A percentile compares a stretch with the other conserved stretches of the same genome.
Evolutionary conservation across 495 filamentous ascomycete species (phyloP).

Genomic region (Aspergillus heteromorphus): DNA sequence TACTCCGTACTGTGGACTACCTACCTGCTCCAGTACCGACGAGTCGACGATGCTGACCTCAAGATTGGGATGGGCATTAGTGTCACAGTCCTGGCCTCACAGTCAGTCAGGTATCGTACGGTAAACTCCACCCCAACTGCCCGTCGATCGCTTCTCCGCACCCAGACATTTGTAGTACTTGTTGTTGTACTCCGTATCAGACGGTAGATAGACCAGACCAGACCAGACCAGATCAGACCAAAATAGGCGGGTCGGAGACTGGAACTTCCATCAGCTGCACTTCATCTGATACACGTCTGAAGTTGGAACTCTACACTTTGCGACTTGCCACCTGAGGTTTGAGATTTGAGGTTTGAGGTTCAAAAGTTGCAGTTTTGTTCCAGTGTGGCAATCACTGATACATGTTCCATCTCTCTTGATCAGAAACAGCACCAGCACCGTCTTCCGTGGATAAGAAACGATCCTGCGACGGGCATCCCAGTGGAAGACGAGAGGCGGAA

Average conservation of each 20-base stretch:
- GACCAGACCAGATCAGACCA: not conserved
- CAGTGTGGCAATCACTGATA: not conserved
- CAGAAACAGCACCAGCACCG: not conserved
- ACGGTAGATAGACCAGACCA: too few relatives aligned
- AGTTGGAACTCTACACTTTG: too few relatives aligned
- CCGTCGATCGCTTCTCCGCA: slow-evolving; percentile 15
- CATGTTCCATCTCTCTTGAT: not conserved
- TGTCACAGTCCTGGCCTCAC: not conserved
- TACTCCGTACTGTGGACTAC: too few relatives aligned
- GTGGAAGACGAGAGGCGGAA: not conserved
- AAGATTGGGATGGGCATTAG: not conserved
- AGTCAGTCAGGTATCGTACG: slow-evolving; percentile 4
- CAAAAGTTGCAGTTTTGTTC: not conserved
- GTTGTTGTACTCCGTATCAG: too few relatives aligned
- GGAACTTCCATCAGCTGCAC: not conserved
- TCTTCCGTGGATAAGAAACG: not conserved
- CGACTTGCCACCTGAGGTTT: too few relatives aligned
- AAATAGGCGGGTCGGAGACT: not conserved
- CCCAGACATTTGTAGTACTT: not conserved
- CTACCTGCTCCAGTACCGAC: too few relatives aligned
- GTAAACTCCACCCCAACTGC: slow-evolving; percentile 14
- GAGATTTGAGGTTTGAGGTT: too few relatives aligned
- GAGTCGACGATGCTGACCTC: not conserved
- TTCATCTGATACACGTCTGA: not conserved
- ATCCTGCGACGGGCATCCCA: not conserved